phyloP scores from a whole-genome alignment of 1,284 basidiomycete genomes.

The Lentinus polychrous region DNA sequence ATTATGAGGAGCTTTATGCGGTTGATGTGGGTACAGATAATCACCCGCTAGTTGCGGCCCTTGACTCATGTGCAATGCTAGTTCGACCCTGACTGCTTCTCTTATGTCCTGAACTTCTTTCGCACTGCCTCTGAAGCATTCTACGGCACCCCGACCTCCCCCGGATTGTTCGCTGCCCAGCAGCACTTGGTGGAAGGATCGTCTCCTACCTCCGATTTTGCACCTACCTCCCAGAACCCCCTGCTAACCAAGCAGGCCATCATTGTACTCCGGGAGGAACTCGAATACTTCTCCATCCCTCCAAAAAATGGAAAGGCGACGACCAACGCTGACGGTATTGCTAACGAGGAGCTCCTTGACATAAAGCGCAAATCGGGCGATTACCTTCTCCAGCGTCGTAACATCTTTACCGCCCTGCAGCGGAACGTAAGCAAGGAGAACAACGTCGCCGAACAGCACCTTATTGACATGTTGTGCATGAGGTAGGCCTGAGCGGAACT shows the following conservation, averaged over 20 bases:
- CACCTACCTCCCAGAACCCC: slow-evolving; percentile 76
- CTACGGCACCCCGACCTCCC: slow-evolving; percentile 77
- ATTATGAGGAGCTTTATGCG: slow-evolving; percentile 90
- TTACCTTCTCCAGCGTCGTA: slow-evolving; percentile 82
- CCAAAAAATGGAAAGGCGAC: slow-evolving; percentile 54
- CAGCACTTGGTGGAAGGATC: slow-evolving; percentile 63
- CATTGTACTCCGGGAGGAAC: slow-evolving; percentile 95
- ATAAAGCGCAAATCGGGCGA: slow-evolving; percentile 83
- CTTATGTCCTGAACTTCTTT: slow-evolving; percentile 92
- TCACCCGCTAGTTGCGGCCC: slow-evolving; percentile 10
- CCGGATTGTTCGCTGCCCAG: slow-evolving; percentile 76
- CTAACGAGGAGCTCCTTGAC: slow-evolving; percentile 69
- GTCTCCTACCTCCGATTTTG: slow-evolving; percentile 55
- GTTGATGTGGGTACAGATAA: slow-evolving; percentile 75
- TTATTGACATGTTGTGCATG: slow-evolving; percentile 99
- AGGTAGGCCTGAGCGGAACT: slow-evolving; percentile 49
- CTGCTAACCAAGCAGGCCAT: slow-evolving; percentile 95
- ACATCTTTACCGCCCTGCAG: slow-evolving; percentile 97
- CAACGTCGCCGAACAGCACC: slow-evolving; percentile 96
- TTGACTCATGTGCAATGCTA: slow-evolving; percentile 28
- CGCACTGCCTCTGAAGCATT: slow-evolving; percentile 82
- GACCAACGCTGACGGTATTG: slow-evolving; percentile 73
- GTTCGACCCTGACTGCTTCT: slow-evolving; percentile 97
- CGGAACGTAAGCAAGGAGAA: slow-evolving; percentile 99
- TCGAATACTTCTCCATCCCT: slow-evolving; percentile 97